Evolutionary conservation across 805 yeast genomes (phyloP), one percentile per base, ranked within the genome.

Genomic region (Pichia paraexigua): DNA sequence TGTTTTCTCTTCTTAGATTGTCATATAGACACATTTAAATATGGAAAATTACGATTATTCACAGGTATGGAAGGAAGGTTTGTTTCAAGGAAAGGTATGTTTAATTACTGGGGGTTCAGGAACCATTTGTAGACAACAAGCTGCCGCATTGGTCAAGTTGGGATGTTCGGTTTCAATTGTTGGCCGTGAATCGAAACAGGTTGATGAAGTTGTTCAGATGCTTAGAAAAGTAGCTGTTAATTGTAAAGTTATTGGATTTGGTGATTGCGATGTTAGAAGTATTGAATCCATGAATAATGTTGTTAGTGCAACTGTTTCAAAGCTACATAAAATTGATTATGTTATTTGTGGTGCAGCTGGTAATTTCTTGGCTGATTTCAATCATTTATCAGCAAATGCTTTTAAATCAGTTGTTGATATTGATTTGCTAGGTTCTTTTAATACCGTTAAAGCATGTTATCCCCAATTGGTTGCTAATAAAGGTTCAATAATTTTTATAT

Each of bases 301-400:
- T 0, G 96, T 79, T 3, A 76, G 77, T 8, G 60, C 62, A 42
- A 82, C 96, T 0, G 87, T 90, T 24, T 63, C 69, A 11, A 72
- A 76, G 61, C 77, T 88, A 58, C 97, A 97, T 8, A 72, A 78
- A 54, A 84, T 91, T 53, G 97, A 91, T 69, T 87, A 67, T 65
- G 95, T 91, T 35, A 86, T 91, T 65, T 91, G 94, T 43, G 97
- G 97, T 12, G 97, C 98, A 2, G 97, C 97, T 3, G 97, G 98
- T 10, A 92, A 92, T 71, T 91, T 92, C 64, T 66, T 92, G 49
- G 71, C 88, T 35, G 94, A 88, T 65, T 80, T 90, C 69, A 82
- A 83, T 61, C 83, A 82, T 60, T 71, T 91, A 57, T 83, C 92
- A 2, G 63, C 92, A 21, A 89, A 90, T 63, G 97, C 96, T 7